Evolutionary conservation across 2,329 filamentous ascomycete species (phyloP).

Genomic region (Fusarium floridanum): DNA sequence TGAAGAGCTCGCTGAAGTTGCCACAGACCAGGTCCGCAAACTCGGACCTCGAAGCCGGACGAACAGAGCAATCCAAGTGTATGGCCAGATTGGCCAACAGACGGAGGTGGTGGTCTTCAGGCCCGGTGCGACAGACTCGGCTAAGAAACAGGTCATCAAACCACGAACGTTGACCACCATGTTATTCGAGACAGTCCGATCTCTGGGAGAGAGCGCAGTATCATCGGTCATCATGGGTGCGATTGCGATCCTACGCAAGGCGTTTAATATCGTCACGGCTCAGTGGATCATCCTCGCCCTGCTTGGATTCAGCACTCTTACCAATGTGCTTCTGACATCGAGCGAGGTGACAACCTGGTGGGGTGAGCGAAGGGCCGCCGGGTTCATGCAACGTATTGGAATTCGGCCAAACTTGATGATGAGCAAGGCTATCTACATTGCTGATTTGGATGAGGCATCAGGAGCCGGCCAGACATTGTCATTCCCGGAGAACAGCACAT

Average conservation of each 20-base stretch:
- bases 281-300: slow-evolving; percentile 80
- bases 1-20: slow-evolving; percentile 79
- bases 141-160: slow-evolving; percentile 71
- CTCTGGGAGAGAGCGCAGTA: slow-evolving; percentile 79
- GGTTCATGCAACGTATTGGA: slow-evolving; percentile 85
- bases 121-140: slow-evolving; percentile 60
- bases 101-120: slow-evolving; percentile 73
- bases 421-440: slow-evolving; percentile 87
- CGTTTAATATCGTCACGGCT: slow-evolving; percentile 77
- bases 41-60: slow-evolving; percentile 81
- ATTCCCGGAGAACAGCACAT: slow-evolving; percentile 64
- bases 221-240: slow-evolving; percentile 84
- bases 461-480: slow-evolving; percentile 50
- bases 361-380: slow-evolving; percentile 82
- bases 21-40: slow-evolving; percentile 81
- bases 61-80: slow-evolving; percentile 83
- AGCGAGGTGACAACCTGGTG: slow-evolving; percentile 84
- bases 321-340: slow-evolving; percentile 82
- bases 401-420: slow-evolving; percentile 83
- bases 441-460: slow-evolving; percentile 79
- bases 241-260: slow-evolving; percentile 73
- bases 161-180: slow-evolving; percentile 75
- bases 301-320: slow-evolving; percentile 75
- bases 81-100: slow-evolving; percentile 79
- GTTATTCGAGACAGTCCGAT: slow-evolving; percentile 78